These are phyloP conservation scores for Phytophthora parvispora DNA, from an alignment of 352 stramenopile genomes.

Conservation along the genomic window DNA sequence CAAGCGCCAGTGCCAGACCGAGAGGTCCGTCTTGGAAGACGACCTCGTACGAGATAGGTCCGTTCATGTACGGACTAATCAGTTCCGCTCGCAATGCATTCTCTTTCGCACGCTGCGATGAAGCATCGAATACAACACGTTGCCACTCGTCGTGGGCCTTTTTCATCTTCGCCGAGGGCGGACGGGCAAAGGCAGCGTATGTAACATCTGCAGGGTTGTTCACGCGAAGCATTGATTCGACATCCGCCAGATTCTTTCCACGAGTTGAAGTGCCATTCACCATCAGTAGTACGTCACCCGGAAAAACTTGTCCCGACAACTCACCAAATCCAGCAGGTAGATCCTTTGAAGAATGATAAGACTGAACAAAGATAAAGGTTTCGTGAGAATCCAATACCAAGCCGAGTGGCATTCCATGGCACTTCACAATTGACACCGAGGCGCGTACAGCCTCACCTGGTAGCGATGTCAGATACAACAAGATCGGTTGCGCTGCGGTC, in stretches of 20 bases:
- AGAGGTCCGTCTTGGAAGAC: slow-evolving; percentile 77
- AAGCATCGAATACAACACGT: slow-evolving; percentile 30
- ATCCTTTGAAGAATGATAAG: slow-evolving; percentile 34
- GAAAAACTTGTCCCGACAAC: slow-evolving; percentile 71
- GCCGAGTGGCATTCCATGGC: slow-evolving; percentile 45
- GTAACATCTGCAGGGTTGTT: slow-evolving; percentile 32
- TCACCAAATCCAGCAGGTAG: slow-evolving; percentile 57
- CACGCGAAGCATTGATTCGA: slow-evolving; percentile 43
- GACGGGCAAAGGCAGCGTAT: slow-evolving; percentile 51
- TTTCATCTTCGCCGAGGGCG: slow-evolving; percentile 55
- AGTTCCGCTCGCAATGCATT: slow-evolving; percentile 35
- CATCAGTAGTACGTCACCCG: slow-evolving; percentile 72
- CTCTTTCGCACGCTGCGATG: slow-evolving; percentile 39
- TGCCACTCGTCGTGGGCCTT: slow-evolving; percentile 35
- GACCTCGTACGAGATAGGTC: slow-evolving; percentile 60
- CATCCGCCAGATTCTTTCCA: slow-evolving; percentile 47
- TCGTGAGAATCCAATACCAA: slow-evolving; percentile 48
- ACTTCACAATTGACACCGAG: slow-evolving; percentile 76
- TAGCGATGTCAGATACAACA: slow-evolving; percentile 56
- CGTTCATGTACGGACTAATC: slow-evolving; percentile 10
- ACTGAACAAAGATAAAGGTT: slow-evolving; percentile 60
- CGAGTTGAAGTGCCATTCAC: slow-evolving; percentile 43
- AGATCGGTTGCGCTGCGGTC: slow-evolving; percentile 38
- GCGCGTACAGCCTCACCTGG: slow-evolving; percentile 63
- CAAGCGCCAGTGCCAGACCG: slow-evolving; percentile 78